phyloP scores from a whole-genome alignment of 2,329 filamentous ascomycete species.

The Claviceps sp. region DNA sequence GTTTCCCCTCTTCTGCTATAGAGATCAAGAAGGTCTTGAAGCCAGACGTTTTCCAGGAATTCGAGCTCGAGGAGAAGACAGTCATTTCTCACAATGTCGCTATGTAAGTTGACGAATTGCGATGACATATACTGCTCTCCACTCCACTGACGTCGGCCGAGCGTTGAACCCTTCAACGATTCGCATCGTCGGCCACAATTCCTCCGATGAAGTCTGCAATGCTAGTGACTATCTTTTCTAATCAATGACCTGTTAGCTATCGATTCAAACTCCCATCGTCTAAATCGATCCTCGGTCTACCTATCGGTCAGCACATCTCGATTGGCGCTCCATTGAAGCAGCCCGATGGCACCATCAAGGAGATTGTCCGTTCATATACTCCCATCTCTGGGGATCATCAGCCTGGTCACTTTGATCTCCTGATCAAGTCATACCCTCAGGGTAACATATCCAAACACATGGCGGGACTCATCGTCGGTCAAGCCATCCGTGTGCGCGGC shows the following conservation, averaged over 20 bases:
- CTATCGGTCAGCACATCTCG: slow-evolving; percentile 98
- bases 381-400: slow-evolving; percentile 83
- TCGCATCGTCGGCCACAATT: not conserved
- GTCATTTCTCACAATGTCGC: slow-evolving; percentile 96
- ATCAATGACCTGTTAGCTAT: slow-evolving; percentile 46
- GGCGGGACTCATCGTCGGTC: slow-evolving; percentile 67
- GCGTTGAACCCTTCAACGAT: not conserved
- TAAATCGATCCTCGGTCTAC: slow-evolving; percentile 77
- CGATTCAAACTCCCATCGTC: slow-evolving; percentile 74
- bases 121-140: not conserved
- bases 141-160: not conserved
- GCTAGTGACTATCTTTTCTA: not conserved
- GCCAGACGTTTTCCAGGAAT: slow-evolving; percentile 78
- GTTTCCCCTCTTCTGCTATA: slow-evolving; percentile 19
- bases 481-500: slow-evolving; percentile 79
- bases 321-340: slow-evolving; percentile 65
- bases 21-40: slow-evolving; percentile 74
- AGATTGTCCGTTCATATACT: slow-evolving; percentile 84
- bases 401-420: slow-evolving; percentile 83
- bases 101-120: slow-evolving; percentile 48
- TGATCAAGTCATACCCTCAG: slow-evolving; percentile 95
- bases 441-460: slow-evolving; percentile 96
- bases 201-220: not conserved
- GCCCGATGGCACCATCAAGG: slow-evolving; percentile 59
- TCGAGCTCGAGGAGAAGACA: slow-evolving; percentile 88